Conservation (phyloP, 1,139 yeast species). For the Spathaspora sp. region DNA sequence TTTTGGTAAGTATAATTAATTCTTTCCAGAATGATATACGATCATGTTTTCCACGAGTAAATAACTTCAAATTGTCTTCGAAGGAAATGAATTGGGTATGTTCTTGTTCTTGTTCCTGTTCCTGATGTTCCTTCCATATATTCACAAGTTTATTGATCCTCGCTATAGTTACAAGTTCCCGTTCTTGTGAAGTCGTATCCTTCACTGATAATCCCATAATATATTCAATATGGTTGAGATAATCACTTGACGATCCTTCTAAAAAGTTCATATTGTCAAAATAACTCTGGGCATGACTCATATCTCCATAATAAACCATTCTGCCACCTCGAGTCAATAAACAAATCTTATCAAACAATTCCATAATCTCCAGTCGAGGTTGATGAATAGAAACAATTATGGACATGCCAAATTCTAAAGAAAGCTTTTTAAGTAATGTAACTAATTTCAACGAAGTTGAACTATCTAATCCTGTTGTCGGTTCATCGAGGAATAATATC, state of each 20-base stretch:
- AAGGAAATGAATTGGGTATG: slow-evolving; percentile 14
- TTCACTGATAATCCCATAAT: slow-evolving; percentile 71
- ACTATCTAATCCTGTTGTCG: slow-evolving; percentile 82
- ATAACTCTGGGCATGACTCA: slow-evolving; percentile 42
- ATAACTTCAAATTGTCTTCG: slow-evolving; percentile 23
- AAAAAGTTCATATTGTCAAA: slow-evolving; percentile 27
- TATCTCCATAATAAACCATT: slow-evolving; percentile 53
- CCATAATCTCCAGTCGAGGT: slow-evolving; percentile 69
- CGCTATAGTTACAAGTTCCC: slow-evolving; percentile 41
- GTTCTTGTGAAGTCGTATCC: slow-evolving; percentile 49
- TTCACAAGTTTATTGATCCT: slow-evolving; percentile 48
- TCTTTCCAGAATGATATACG: slow-evolving; percentile 41
- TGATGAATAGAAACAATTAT: slow-evolving; percentile 74
- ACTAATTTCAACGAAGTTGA: slow-evolving; percentile 66
- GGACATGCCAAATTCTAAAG: slow-evolving; percentile 55
- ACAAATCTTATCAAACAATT: slow-evolving; percentile 61
- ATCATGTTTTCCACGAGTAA: slow-evolving; percentile 27
- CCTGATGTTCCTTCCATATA: slow-evolving; percentile 43
- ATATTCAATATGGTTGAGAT: slow-evolving; percentile 46
- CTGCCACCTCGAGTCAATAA: slow-evolving; percentile 64
- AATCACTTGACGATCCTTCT: slow-evolving; percentile 19
- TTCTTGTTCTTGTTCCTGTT: slow-evolving; percentile 13
- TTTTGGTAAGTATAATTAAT: slow-evolving; percentile 50
- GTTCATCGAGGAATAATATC: slow-evolving; percentile 72
- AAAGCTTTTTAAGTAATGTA: slow-evolving; percentile 50